Evolutionary conservation across 306 rosid species (phyloP), one percentile per base, ranked within the genome.

Genomic region (Quillaja saponaria): DNA sequence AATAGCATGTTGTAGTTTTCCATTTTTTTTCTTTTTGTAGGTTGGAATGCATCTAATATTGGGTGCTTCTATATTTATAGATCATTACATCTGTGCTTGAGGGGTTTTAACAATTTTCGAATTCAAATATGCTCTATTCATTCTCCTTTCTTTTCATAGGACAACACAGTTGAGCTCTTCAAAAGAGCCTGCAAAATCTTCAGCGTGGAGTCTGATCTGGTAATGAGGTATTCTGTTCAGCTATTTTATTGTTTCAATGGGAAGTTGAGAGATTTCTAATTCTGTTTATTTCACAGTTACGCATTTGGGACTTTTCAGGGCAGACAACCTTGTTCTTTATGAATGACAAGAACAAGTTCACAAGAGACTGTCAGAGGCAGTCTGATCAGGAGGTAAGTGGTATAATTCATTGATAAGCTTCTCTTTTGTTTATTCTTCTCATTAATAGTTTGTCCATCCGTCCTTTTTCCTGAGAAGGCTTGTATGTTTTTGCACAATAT

Each of bases 171-270:
- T 50, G 99, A 92, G 77, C 84, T 75, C 56, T 92, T 77, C 64
- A 92, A 80, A 79, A 85, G 95, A 81, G 88, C 99, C 60, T 88
- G 96, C 71, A 92, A 89, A 82, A 74, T 89, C 74, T 92, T 92
- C 82, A 74, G 85, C 51, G 62, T 85, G 61, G 96, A 89, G 74
- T 85, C 95, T 41, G 95, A 87, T 73, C 80, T 84, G 96, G 99
- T 92, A 89, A 60, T 50, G 41, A 49, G 67, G 51, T 72, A 41
- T 76, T 61, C 13, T 72, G 25, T 63, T 48, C 41, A 46, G 55
- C 13, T 57, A 44, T 45, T 10, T 56, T 48, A 19, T 46, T 60
- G 13, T 77, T 78, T 60, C 49, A 67, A 50, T 55, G 55, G 55
- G 48, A 64, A 51, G 21, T 80, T 67, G 66, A 64, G 51, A 16